Conservation (phyloP, 495 filamentous ascomycete species). For the Baudoinia panamericana region DNA sequence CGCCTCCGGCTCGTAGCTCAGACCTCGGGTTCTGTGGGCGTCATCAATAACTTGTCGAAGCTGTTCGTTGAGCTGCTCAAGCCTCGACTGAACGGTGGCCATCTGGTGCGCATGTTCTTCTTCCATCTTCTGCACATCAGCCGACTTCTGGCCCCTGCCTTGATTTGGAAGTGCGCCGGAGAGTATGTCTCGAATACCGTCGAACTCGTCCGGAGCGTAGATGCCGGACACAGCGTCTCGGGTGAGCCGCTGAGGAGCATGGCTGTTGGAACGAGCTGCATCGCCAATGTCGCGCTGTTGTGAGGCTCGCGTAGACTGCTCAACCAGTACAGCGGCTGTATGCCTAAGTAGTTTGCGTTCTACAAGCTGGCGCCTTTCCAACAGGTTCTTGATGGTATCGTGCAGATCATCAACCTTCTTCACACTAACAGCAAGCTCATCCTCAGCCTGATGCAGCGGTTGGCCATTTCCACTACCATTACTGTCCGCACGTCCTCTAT, state of each 20-base stretch:
- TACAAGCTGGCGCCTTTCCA: slow-evolving; percentile 57
- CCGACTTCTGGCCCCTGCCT: slow-evolving; percentile 17
- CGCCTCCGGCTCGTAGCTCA: slow-evolving; percentile 28
- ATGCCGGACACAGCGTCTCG: slow-evolving; percentile 71
- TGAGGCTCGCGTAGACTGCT: slow-evolving; percentile 4
- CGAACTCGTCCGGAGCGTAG: slow-evolving; percentile 58
- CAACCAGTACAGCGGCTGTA: slow-evolving; percentile 59
- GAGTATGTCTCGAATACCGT: slow-evolving; percentile 36
- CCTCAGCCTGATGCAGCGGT: slow-evolving; percentile 46
- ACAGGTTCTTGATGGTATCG: slow-evolving; percentile 61
- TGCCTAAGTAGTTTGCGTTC: slow-evolving; percentile 69
- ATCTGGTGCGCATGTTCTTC: slow-evolving; percentile 36
- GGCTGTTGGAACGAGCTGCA: slow-evolving; percentile 6
- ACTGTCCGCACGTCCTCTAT: slow-evolving; percentile 19
- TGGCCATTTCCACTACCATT: slow-evolving; percentile 41
- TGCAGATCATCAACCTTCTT: slow-evolving; percentile 77
- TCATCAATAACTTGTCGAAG: slow-evolving; percentile 54
- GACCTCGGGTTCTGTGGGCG: slow-evolving; percentile 27
- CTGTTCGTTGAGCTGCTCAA: slow-evolving; percentile 60
- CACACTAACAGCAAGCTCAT: slow-evolving; percentile 59
- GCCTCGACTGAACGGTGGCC: slow-evolving; percentile 42
- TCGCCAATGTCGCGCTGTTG: not conserved
- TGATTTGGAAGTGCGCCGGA: slow-evolving; percentile 7
- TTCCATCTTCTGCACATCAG: slow-evolving; percentile 20
- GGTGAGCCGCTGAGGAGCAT: slow-evolving; percentile 17